These are phyloP conservation scores for Pichia cabralensis DNA, from an alignment of 805 yeast genomes.

Conservation along the genomic window DNA sequence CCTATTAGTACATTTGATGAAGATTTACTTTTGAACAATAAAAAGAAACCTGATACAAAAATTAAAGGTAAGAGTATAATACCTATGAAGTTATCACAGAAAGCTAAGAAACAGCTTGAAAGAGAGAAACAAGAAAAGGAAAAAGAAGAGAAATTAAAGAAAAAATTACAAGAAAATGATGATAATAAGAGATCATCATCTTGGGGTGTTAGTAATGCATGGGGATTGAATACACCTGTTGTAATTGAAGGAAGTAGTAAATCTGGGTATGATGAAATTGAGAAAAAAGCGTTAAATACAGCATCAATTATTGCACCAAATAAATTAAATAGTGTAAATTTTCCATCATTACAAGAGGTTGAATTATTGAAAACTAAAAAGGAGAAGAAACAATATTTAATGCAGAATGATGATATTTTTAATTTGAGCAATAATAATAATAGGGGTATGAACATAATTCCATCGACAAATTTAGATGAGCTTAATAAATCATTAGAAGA, in stretches of 20 bases:
- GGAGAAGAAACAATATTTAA: constrained; percentile 1
- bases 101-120: constrained; percentile 12
- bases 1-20: constrained; percentile 2
- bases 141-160: constrained; percentile 1
- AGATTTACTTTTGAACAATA: constrained; percentile 1
- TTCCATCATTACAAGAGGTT: constrained; percentile 14
- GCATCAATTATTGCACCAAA: constrained; percentile 35
- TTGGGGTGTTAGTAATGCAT: constrained; percentile 2
- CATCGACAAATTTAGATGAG: too few species aligned
- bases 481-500: constrained; percentile 41
- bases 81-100: constrained; percentile 12
- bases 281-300: constrained; percentile 3
- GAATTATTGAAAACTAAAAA: too few species aligned
- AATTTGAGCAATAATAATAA: not conserved
- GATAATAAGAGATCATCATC: not conserved
- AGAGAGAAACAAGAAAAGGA: constrained; percentile 10
- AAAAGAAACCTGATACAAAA: constrained; percentile 1
- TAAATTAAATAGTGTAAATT: constrained; percentile 9
- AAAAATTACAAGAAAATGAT: not conserved
- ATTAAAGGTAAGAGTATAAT: constrained; percentile 3
- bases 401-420: not conserved
- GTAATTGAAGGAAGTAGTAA: constrained; percentile 4
- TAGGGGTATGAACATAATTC: not conserved
- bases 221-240: constrained; percentile 10
- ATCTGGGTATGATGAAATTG: too few species aligned